Conservation (phyloP, 768 basidiomycete genomes). For the Paxillus involutus region DNA sequence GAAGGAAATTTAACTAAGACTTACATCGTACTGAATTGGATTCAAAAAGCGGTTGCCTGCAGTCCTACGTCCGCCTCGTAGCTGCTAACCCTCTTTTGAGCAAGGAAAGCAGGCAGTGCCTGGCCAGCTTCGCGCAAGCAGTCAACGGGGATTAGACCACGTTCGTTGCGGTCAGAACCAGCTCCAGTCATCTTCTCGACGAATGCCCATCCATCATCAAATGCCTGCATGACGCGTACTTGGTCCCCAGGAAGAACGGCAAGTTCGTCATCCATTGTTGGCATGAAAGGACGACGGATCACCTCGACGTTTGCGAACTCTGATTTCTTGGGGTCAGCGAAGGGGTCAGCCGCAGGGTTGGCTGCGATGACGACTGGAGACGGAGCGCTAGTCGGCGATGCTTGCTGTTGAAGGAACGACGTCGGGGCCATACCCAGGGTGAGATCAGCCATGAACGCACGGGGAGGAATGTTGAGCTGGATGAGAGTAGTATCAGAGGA, state of each 20-base stretch:
- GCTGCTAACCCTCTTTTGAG: slow-evolving; percentile 48
- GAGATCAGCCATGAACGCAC: slow-evolving; percentile 11
- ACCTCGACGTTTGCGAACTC: slow-evolving; percentile 44
- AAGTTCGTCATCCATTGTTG: slow-evolving; percentile 61
- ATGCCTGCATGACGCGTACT: slow-evolving; percentile 53
- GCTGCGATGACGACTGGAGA: not conserved
- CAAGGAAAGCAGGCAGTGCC: slow-evolving; percentile 48
- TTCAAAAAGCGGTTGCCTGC: not conserved
- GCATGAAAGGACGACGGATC: slow-evolving; percentile 55
- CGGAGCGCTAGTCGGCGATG: not conserved
- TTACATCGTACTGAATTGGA: not conserved
- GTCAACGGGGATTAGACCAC: slow-evolving; percentile 69
- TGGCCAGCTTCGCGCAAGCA: slow-evolving; percentile 55
- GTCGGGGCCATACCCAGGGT: slow-evolving; percentile 12
- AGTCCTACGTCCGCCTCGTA: slow-evolving; percentile 14
- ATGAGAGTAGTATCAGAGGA: slow-evolving; percentile 20
- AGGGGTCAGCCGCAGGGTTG: slow-evolving; percentile 29
- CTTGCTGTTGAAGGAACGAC: slow-evolving; percentile 10
- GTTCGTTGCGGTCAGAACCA: slow-evolving; percentile 7
- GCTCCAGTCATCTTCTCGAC: slow-evolving; percentile 44
- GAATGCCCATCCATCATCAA: slow-evolving; percentile 72
- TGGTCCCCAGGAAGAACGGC: slow-evolving; percentile 47
- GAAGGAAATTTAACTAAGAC: not conserved
- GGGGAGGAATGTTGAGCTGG: slow-evolving; percentile 16
- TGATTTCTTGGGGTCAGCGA: slow-evolving; percentile 30